phyloP scores from a whole-genome alignment of 148 eudicot genomes.

The Rhododendron henanense region DNA sequence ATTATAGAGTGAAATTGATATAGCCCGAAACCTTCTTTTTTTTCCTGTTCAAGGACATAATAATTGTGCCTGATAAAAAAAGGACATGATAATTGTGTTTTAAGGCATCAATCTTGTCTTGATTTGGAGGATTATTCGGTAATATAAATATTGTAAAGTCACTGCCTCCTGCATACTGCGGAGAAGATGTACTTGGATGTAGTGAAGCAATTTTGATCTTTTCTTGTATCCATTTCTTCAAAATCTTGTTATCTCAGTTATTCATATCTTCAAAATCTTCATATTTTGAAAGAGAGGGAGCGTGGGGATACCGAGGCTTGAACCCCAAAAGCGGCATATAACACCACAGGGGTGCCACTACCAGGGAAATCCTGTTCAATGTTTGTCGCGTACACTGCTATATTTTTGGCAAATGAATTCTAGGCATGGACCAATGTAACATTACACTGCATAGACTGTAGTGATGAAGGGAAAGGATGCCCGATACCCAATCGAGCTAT shows the following conservation, averaged over 20 bases:
- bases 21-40: neutral
- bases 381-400: neutral
- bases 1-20: neutral
- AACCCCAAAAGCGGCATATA: neutral
- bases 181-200: neutral
- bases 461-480: neutral
- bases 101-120: neutral
- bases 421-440: neutral
- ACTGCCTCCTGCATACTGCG: neutral
- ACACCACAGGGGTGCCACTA: neutral
- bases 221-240: neutral
- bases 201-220: neutral
- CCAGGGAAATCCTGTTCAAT: neutral
- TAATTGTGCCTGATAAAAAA: neutral
- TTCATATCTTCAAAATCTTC: neutral
- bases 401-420: neutral
- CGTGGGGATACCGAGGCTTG: neutral
- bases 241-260: neutral
- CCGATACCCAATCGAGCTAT: neutral
- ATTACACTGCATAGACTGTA: neutral
- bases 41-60: neutral
- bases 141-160: neutral
- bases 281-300: neutral
- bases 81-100: neutral
- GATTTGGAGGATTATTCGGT: neutral